A percentile compares a stretch with the other conserved stretches of the same genome.
Conservation (phyloP, 129 eudicot species). For the Pittosporum tobira region DNA sequence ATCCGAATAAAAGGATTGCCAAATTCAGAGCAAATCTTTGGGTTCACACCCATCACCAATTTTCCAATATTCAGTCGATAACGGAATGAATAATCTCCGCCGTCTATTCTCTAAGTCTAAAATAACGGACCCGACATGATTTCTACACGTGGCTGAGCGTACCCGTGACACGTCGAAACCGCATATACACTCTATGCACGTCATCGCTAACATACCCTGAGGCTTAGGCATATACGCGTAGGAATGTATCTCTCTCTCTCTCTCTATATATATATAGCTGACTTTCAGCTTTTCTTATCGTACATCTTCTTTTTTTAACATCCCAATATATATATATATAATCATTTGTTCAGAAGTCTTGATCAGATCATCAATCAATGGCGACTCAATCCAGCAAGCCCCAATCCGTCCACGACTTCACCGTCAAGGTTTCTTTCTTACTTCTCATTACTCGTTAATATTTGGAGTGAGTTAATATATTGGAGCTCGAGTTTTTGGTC, state of each 20-base stretch:
- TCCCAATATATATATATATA: neutral
- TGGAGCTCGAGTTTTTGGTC: neutral
- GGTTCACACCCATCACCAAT: neutral
- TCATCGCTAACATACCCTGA: slow-evolving; percentile 7
- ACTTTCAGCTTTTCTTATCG: neutral
- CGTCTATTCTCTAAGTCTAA: neutral
- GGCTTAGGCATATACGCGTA: neutral
- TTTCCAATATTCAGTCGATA: no score
- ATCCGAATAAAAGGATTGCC: slow-evolving; percentile 3
- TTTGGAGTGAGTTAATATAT: neutral
- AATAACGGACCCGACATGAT: no score
- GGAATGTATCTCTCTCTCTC: no score
- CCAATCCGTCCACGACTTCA: slow-evolving; percentile 35
- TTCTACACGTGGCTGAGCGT: neutral
- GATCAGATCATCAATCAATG: slow-evolving; percentile 5
- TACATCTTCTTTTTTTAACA: neutral
- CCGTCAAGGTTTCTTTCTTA: slow-evolving; percentile 32
- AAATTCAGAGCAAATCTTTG: neutral
- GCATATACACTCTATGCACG: neutral
- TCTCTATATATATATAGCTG: neutral
- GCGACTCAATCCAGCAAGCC: slow-evolving; percentile 16
- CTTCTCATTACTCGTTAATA: neutral
- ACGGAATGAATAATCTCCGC: neutral
- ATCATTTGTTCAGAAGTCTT: no score
- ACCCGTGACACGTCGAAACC: neutral